These are phyloP conservation scores for Pyrenophora graminea DNA, from an alignment of 2,329 filamentous ascomycete genomes.

Conservation along the genomic window DNA sequence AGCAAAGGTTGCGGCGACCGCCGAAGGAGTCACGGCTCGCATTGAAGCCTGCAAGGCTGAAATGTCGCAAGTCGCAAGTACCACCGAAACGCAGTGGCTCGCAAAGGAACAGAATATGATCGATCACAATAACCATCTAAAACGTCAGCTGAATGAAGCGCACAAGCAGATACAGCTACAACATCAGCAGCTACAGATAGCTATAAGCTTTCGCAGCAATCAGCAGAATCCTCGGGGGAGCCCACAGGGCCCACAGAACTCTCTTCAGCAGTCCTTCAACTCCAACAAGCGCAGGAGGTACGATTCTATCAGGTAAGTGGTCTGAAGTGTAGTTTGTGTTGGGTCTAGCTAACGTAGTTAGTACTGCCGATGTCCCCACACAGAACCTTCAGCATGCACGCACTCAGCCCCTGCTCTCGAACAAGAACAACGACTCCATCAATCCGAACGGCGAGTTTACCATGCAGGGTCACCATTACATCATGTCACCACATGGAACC, in stretches of 20 bases:
- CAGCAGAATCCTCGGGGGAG: not conserved
- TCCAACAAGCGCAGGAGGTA: slow-evolving; percentile 4
- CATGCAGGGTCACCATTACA: not conserved
- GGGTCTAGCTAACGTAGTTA: not conserved
- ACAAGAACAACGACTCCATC: not conserved
- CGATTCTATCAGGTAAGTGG: not conserved
- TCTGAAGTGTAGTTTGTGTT: not conserved
- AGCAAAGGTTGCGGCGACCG: not conserved
- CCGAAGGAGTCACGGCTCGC: not conserved
- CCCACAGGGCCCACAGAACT: not conserved
- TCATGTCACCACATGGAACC: not conserved
- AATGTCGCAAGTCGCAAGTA: not conserved
- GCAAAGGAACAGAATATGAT: not conserved
- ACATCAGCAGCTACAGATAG: not conserved
- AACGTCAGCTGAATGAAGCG: not conserved
- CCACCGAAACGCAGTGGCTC: not conserved
- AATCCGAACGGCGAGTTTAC: not conserved
- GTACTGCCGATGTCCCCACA: not conserved
- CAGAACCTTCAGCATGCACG: not conserved
- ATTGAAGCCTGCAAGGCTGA: not conserved
- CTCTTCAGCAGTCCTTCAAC: not conserved
- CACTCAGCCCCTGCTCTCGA: not conserved
- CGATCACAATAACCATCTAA: not conserved
- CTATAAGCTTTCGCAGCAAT: not conserved
- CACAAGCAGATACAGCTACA: not conserved